Evolutionary conservation across 2,329 filamentous ascomycete species (phyloP).

Genomic region (Tolypocladium inflatum): DNA sequence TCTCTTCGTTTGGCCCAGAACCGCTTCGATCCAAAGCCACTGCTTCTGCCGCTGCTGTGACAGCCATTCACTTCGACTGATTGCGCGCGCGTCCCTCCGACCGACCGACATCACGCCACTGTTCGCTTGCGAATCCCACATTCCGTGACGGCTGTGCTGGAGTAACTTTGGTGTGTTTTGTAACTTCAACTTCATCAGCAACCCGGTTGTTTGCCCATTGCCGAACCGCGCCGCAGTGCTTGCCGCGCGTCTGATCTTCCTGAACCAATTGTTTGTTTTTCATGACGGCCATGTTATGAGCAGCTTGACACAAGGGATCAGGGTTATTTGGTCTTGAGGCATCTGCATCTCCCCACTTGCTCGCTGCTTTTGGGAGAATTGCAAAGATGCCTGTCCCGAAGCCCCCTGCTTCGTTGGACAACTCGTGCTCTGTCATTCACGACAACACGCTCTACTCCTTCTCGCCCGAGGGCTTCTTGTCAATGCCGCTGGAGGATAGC

Average conservation of each 20-base stretch:
- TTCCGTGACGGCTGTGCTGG: not conserved
- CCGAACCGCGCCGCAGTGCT: not conserved
- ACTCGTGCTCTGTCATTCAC: conserved; percentile 74
- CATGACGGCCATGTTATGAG: conserved; percentile 1
- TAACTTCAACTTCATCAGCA: not conserved
- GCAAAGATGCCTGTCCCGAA: conserved; percentile 60
- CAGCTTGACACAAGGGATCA: not conserved
- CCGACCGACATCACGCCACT: not conserved
- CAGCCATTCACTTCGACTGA: not conserved
- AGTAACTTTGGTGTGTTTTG: not conserved
- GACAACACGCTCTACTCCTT: conserved; percentile 80
- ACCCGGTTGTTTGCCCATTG: not conserved
- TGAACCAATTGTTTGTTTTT: not conserved
- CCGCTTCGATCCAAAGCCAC: not conserved
- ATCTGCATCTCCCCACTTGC: not conserved
- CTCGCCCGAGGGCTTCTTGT: conserved; percentile 65
- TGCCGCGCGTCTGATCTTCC: not conserved
- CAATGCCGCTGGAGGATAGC: conserved; percentile 57
- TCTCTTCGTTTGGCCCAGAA: not conserved
- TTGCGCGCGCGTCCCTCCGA: not conserved
- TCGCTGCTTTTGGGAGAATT: conserved; percentile 1
- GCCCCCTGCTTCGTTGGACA: conserved; percentile 59
- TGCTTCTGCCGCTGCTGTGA: not conserved
- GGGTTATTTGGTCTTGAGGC: not conserved
- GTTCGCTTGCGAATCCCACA: not conserved